These are phyloP conservation scores for Epithele typhae DNA, from an alignment of 768 basidiomycete genomes.

Conservation along the genomic window DNA sequence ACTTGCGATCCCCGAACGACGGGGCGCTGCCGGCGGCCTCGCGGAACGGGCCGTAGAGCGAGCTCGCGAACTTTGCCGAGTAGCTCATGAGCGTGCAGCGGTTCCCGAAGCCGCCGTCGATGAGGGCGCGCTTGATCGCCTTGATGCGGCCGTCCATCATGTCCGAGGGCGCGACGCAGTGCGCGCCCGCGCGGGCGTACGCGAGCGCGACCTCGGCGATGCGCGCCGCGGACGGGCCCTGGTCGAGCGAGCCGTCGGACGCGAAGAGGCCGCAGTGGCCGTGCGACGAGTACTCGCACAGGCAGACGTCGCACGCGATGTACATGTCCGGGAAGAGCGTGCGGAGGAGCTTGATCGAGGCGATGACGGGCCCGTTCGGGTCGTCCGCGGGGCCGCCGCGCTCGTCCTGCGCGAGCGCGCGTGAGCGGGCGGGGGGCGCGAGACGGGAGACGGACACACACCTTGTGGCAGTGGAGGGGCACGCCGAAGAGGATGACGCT, in stretches of 20 bases:
- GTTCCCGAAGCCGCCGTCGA: slow-evolving; percentile 82
- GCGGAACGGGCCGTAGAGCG: slow-evolving; percentile 95
- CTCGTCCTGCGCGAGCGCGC: slow-evolving; percentile 50
- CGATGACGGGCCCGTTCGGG: slow-evolving; percentile 85
- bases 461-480: slow-evolving; percentile 76
- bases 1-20: slow-evolving; percentile 92
- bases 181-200: slow-evolving; percentile 94
- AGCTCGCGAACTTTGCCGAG: slow-evolving; percentile 95
- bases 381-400: slow-evolving; percentile 90
- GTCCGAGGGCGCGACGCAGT: slow-evolving; percentile 97
- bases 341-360: slow-evolving; percentile 78
- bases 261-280: slow-evolving; percentile 91
- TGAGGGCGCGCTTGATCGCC: slow-evolving; percentile 82
- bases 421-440: not conserved
- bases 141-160: slow-evolving; percentile 99
- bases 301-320: slow-evolving; percentile 92
- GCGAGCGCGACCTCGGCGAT: slow-evolving; percentile 89
- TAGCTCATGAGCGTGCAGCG: slow-evolving; percentile 93
- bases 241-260: slow-evolving; percentile 72
- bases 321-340: slow-evolving; percentile 78
- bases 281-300: slow-evolving; percentile 99
- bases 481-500: slow-evolving; percentile 97
- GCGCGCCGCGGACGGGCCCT: slow-evolving; percentile 73
- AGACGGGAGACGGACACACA: slow-evolving; percentile 23
- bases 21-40: slow-evolving; percentile 98